Conservation (phyloP, 2,329 filamentous ascomycete species). For the Dendryphion nanum region DNA sequence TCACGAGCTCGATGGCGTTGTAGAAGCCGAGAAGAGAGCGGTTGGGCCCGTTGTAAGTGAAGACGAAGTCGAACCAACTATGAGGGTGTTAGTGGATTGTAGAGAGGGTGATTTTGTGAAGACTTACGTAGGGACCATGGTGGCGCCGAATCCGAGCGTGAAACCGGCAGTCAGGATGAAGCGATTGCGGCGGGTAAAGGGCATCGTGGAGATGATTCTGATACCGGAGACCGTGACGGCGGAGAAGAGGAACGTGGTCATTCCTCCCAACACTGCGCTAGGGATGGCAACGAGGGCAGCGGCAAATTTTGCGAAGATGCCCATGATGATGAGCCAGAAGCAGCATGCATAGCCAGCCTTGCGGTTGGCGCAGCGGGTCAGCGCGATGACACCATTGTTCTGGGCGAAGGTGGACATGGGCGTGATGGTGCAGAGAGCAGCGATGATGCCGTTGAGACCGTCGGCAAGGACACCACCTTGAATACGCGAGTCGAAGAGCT, state of each 20-base stretch:
- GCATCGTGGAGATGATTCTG: conserved; percentile 68
- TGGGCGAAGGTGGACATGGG: conserved; percentile 80
- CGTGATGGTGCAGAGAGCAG: conserved; percentile 74
- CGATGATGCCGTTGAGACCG: conserved; percentile 71
- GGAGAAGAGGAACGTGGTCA: conserved; percentile 74
- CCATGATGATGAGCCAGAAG: conserved; percentile 76
- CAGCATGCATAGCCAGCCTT: conserved; percentile 77
- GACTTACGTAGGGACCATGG: conserved; percentile 44
- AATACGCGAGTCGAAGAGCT: conserved; percentile 71
- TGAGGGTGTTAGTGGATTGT: conserved; percentile 22
- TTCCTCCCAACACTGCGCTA: conserved; percentile 46
- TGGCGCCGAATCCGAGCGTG: conserved; percentile 64
- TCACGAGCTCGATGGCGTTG: conserved; percentile 57
- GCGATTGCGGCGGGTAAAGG: conserved; percentile 75
- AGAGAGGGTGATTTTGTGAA: not conserved
- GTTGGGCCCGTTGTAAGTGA: conserved; percentile 70
- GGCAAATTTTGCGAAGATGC: conserved; percentile 79
- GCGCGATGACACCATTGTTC: conserved; percentile 81
- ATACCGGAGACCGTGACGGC: conserved; percentile 76
- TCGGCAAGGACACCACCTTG: conserved; percentile 79
- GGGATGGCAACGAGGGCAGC: conserved; percentile 77
- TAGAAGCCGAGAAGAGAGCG: conserved; percentile 68
- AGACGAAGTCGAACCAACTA: conserved; percentile 67
- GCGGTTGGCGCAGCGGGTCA: conserved; percentile 78
- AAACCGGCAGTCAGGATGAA: conserved; percentile 78